A percentile compares a stretch with the other conserved stretches of the same genome.
Evolutionary conservation across 177 flowering plant species (phyloP).

Genomic region (Tripterygium wilfordii): DNA sequence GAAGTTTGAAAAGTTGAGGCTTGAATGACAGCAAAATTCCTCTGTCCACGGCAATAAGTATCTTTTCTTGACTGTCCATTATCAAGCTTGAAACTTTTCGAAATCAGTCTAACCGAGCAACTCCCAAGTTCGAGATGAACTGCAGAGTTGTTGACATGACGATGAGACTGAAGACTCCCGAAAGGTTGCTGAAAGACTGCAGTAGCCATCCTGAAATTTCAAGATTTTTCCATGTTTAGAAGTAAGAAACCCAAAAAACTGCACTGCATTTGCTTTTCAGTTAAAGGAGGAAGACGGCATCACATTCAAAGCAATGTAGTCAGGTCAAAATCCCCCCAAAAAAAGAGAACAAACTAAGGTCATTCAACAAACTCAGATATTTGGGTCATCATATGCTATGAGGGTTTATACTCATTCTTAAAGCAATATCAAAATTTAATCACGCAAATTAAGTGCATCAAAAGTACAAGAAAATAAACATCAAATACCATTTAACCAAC

Average conservation of each 20-base stretch:
- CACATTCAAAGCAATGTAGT: too few species aligned
- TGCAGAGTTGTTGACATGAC: slow-evolving; percentile 20
- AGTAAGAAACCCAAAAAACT: background rate
- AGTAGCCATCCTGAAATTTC: slow-evolving; percentile 61
- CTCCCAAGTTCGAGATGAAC: slow-evolving; percentile 23
- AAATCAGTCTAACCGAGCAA: slow-evolving; percentile 25
- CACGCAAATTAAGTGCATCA: too few species aligned
- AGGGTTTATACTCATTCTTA: too few species aligned
- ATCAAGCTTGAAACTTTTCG: slow-evolving; percentile 28
- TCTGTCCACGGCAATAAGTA: slow-evolving; percentile 15
- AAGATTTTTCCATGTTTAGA: slow-evolving; percentile 8
- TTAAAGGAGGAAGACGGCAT: too few species aligned
- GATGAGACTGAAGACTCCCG: slow-evolving; percentile 35
- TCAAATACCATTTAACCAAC: too few species aligned
- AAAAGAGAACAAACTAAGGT: background rate
- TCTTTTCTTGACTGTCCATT: slow-evolving; percentile 20
- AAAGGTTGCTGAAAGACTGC: slow-evolving; percentile 41
- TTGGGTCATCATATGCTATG: too few species aligned
- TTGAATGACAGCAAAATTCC: slow-evolving; percentile 29
- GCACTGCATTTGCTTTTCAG: too few species aligned
- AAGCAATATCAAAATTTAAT: too few species aligned
- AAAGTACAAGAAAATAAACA: background rate
- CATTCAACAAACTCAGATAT: background rate
- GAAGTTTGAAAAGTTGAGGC: slow-evolving; percentile 58
- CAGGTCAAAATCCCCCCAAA: too few species aligned